phyloP scores from a whole-genome alignment of 345 rosid genomes.

The Dimocarpus longan region DNA sequence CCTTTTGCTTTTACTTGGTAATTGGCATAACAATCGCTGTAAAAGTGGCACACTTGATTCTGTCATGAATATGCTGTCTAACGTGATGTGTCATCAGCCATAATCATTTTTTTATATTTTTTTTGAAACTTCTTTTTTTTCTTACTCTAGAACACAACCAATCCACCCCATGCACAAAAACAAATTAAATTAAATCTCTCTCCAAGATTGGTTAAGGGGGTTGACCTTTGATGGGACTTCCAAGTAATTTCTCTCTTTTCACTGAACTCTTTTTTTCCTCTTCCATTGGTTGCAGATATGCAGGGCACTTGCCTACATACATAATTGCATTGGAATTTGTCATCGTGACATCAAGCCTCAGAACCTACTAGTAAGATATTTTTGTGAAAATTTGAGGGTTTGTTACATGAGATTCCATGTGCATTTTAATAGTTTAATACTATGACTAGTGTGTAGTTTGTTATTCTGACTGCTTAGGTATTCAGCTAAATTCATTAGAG shows the following conservation, averaged over 20 bases:
- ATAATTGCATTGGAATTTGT: conserved; percentile 84
- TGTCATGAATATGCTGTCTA: background rate
- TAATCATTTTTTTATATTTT: background rate
- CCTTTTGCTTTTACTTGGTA: background rate
- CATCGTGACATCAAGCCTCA: conserved; percentile 99
- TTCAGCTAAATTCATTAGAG: background rate
- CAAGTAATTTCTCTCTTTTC: conserved; percentile 4
- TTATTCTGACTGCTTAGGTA: conserved; percentile 2
- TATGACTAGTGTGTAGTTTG: background rate
- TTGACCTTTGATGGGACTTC: background rate
- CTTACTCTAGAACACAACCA: background rate
- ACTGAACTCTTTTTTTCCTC: conserved; percentile 10
- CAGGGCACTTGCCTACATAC: conserved; percentile 93
- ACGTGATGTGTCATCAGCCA: background rate
- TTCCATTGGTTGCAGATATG: conserved; percentile 64
- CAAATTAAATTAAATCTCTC: background rate
- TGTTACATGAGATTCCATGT: conserved; percentile 7
- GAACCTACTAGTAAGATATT: conserved; percentile 68
- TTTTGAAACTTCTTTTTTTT: background rate
- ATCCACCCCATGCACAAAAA: background rate
- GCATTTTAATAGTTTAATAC: background rate
- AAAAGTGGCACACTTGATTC: background rate
- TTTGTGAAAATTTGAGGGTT: conserved; percentile 1
- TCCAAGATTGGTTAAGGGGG: background rate
- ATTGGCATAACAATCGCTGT: background rate